Evolutionary conservation across 2,329 filamentous ascomycete genomes (phyloP), one percentile per base, ranked within the genome.

Genomic region (Aspergillus sp.): DNA sequence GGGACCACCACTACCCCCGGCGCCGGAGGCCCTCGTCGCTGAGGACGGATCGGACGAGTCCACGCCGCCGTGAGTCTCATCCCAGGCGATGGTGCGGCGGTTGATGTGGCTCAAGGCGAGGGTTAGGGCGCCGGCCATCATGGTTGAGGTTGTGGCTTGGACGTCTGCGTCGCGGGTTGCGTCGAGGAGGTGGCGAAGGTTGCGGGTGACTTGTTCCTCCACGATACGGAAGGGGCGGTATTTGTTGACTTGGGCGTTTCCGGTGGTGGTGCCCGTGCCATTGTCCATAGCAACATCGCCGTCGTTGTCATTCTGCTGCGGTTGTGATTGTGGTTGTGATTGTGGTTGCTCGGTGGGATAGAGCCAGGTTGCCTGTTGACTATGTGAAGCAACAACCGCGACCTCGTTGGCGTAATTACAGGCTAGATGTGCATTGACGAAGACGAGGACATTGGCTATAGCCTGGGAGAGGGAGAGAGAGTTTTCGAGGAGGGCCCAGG

Each of bases 351-450:
- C 47, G 28, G 74, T 73, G 2, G 93, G 93, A 61, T 96, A 97
- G 3, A 98, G 82, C 82, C 90, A 98, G 61, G 83, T 78, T 47
- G 91, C 88, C 52, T 86, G 83, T 61, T 93, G 85, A 55, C 82
- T 83, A 65, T 98, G 93, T 6, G 88, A 88, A 32, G 91, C 93
- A 51, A 98, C 81, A 10, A 98, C 80, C 51, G 90, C 89, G 42
- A 97, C 87, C 66, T 91, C 86, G 70, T 97, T 97, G 46, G 86
- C 81, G 67, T 93, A 91, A 69, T 90, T 94, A 64, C 91, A 90
- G 55, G 93, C 89, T 30, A 98, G 79, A 64, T 98, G 94, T 46
- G 91, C 88, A 68, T 98, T 97, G 71, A 96, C 83, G 71, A 96
- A 97, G 73, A 98, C 85, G 60, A 97, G 83, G 53, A 97, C 79